phyloP scores from a whole-genome alignment of 352 stramenopile genomes.

The Saprolegnia diclina region DNA sequence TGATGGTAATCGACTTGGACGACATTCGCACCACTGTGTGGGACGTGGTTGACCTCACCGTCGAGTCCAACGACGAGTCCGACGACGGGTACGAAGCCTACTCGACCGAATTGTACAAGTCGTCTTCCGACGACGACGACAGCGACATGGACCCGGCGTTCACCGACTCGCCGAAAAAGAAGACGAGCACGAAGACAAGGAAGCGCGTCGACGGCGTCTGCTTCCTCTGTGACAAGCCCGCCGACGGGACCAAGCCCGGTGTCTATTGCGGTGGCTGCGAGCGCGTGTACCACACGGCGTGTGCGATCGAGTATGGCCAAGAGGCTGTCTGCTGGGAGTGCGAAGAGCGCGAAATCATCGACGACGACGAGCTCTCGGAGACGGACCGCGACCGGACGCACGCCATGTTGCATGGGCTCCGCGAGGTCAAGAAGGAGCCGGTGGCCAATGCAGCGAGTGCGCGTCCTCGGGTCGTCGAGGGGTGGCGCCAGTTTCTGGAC shows the following conservation, averaged over 20 bases:
- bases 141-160: not conserved
- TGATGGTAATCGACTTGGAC: no score
- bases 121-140: not conserved
- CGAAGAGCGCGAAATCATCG: conserved; percentile 63
- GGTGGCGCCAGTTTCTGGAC: conserved; percentile 64
- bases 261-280: conserved; percentile 1
- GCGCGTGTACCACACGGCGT: conserved; percentile 55
- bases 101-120: not conserved
- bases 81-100: not conserved
- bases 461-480: conserved; percentile 28
- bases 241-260: not conserved
- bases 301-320: conserved; percentile 62
- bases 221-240: not conserved
- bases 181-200: not conserved
- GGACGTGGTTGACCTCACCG: not conserved
- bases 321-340: conserved; percentile 71
- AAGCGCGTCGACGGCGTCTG: not conserved
- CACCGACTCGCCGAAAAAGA: not conserved
- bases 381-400: conserved; percentile 40
- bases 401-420: conserved; percentile 43
- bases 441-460: not conserved
- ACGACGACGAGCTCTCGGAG: conserved; percentile 65
- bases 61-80: not conserved
- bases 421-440: conserved; percentile 29
- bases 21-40: no score